These are phyloP conservation scores for Cladorrhinum sp. DNA, from an alignment of 2,329 filamentous ascomycete genomes.

Conservation along the genomic window DNA sequence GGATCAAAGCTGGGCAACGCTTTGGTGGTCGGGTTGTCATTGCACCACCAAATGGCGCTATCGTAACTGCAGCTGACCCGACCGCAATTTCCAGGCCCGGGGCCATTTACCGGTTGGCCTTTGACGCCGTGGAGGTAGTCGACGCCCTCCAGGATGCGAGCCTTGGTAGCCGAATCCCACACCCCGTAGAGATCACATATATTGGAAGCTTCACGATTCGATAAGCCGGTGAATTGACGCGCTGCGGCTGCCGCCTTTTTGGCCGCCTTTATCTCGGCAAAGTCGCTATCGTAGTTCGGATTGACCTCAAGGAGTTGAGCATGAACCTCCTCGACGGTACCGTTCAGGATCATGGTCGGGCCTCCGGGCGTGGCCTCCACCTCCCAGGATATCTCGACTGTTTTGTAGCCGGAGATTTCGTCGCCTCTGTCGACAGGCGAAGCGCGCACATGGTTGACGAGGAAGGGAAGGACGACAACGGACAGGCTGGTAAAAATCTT, in stretches of 20 bases:
- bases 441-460: not conserved
- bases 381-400: conserved; percentile 15
- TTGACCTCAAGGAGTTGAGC: conserved; percentile 20
- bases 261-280: not conserved
- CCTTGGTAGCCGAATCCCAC: not conserved
- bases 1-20: not conserved
- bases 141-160: not conserved
- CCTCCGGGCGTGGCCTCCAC: conserved; percentile 18
- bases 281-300: conserved; percentile 20
- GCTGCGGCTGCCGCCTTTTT: too few species aligned
- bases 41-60: conserved; percentile 27
- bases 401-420: not conserved
- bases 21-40: conserved; percentile 11
- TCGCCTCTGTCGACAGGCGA: not conserved
- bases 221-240: not conserved
- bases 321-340: conserved; percentile 23
- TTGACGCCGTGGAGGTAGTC: not conserved
- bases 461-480: not conserved
- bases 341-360: conserved; percentile 15
- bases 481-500: not conserved
- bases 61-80: conserved; percentile 23
- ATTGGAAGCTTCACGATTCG: too few species aligned
- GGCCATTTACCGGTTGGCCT: not conserved
- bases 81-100: conserved; percentile 21
- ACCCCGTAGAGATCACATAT: not conserved